phyloP scores from a whole-genome alignment of 345 rosid species.

The Leavenworthia alabamica region DNA sequence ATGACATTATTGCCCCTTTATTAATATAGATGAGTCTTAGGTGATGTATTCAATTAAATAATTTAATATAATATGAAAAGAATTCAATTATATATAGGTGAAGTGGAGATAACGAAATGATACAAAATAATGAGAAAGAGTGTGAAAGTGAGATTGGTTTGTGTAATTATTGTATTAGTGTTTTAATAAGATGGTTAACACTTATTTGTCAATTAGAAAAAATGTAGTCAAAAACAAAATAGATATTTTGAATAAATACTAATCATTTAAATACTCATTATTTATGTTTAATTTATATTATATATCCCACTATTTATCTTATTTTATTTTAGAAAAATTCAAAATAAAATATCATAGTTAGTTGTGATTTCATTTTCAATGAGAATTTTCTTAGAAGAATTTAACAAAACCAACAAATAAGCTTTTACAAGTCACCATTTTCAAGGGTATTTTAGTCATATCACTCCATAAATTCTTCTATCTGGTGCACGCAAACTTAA shows the following conservation, averaged over 20 bases:
- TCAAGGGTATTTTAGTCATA: neutral
- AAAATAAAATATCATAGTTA: neutral
- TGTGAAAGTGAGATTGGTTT: neutral
- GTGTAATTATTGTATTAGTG: neutral
- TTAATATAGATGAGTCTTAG: neutral
- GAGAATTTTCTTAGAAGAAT: neutral
- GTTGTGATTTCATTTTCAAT: constrained; percentile 19
- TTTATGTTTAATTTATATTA: too few relatives aligned
- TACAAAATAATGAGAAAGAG: neutral
- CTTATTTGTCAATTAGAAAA: neutral
- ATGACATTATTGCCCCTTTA: neutral
- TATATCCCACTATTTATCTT: too few relatives aligned
- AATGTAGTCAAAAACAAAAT: neutral
- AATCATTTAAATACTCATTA: too few relatives aligned
- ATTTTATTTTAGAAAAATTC: too few relatives aligned
- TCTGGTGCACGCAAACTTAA: constrained; percentile 39
- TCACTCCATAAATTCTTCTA: neutral
- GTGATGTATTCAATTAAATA: too few relatives aligned
- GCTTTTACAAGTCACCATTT: neutral
- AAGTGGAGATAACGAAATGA: constrained; percentile 19
- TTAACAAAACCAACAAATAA: neutral
- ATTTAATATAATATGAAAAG: too few relatives aligned
- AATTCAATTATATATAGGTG: too few relatives aligned
- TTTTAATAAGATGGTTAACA: neutral
- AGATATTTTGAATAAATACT: too few relatives aligned